A percentile compares a stretch with the other conserved stretches of the same genome.
Evolutionary conservation across 768 basidiomycete species (phyloP).

Genomic region (Infundibulicybe gibba): DNA sequence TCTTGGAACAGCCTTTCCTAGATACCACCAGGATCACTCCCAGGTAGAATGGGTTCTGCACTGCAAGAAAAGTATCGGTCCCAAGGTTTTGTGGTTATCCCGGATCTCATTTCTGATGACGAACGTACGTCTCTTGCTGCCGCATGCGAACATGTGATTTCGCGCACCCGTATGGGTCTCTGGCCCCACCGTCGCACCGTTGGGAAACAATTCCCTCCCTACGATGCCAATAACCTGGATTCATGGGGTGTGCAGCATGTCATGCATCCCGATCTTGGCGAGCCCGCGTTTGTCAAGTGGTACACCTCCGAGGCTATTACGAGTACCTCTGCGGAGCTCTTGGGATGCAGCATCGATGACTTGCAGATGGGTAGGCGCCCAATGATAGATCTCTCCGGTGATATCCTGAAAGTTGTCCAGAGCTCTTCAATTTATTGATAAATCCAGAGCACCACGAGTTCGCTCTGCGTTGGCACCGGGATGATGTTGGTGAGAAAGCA

Average conservation of each 20-base stretch:
- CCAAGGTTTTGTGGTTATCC: slow-evolving; percentile 65
- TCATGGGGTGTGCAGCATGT: slow-evolving; percentile 81
- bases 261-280: slow-evolving; percentile 72
- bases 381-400: background rate
- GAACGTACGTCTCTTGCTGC: slow-evolving; percentile 35
- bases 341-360: slow-evolving; percentile 54
- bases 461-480: slow-evolving; percentile 77
- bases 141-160: slow-evolving; percentile 49
- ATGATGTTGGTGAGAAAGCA: slow-evolving; percentile 62
- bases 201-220: slow-evolving; percentile 80
- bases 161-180: slow-evolving; percentile 50
- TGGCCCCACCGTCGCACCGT: slow-evolving; percentile 72
- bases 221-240: slow-evolving; percentile 53
- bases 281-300: slow-evolving; percentile 60
- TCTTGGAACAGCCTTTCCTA: too few relatives aligned
- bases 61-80: slow-evolving; percentile 52
- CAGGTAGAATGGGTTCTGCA: slow-evolving; percentile 14
- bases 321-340: slow-evolving; percentile 35
- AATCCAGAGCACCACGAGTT: slow-evolving; percentile 65
- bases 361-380: slow-evolving; percentile 66
- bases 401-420: slow-evolving; percentile 24
- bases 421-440: slow-evolving; percentile 74
- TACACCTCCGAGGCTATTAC: slow-evolving; percentile 57
- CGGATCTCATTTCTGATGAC: slow-evolving; percentile 42
- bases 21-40: too few relatives aligned